Evolutionary conservation across 441 rosid species (phyloP), one percentile per base, ranked within the genome.

Genomic region (Macaranga tanarius): DNA sequence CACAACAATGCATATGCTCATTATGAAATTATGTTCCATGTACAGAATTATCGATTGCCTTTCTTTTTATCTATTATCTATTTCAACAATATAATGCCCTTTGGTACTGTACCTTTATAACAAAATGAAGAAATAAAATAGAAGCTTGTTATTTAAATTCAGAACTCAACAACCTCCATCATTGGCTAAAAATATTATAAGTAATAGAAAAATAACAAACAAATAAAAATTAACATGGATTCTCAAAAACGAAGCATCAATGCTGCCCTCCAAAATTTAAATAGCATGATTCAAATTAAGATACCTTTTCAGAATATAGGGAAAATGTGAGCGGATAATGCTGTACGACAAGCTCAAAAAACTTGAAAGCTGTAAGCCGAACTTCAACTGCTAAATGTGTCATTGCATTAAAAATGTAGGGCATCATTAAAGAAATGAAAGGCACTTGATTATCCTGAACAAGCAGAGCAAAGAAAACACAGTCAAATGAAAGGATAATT

Each of bases 281-380:
- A 62, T 73, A 76, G 48, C 54, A 67, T 56, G 52, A 51, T 52
- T 45, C 63, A 70, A 28, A 62, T 50, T 62, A 70, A 75, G 47
- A 65, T 78, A 92, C 96, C 97, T 93, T 88, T 73, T 92, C 97
- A 72, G 93, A 87, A 79, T 90, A 75, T 56, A 87, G 47, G 65
- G 88, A 85, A 75, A 93, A 92, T 59, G 90, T 75, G 71, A 90
- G 81, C 23, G 96, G 91, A 80, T 90, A 69, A 75, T 82, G 79
- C 69, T 88, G 85, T 34, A 95, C 85, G 73, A 88, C 86, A 65
- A 87, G 94, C 72, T 88, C 88, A 62, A 88, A 77, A 79, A 89
- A 86, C 62, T 83, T 88, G 88, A 95, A 93, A 71, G 98, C 98
- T 95, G 87, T 92, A 85, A 93, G 77, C 67, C 96, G 95, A 80